These are phyloP conservation scores for Pulveroboletus frians DNA, from an alignment of 768 basidiomycete species.

Conservation along the genomic window DNA sequence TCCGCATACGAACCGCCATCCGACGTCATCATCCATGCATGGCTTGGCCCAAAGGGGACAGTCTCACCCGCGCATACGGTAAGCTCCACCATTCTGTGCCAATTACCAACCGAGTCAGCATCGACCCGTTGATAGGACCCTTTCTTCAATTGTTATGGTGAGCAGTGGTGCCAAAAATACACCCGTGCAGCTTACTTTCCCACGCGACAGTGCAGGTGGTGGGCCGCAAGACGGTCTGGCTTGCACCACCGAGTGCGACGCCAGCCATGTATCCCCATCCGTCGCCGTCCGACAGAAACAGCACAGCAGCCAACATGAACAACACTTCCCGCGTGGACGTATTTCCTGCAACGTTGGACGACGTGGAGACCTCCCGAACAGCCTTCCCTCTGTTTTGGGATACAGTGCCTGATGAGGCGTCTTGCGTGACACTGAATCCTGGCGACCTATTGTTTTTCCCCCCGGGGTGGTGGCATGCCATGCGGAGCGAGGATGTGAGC, in stretches of 20 bases:
- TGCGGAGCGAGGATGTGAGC: conserved; percentile 77
- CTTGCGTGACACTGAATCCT: conserved; percentile 59
- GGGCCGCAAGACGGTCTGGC: conserved; percentile 87
- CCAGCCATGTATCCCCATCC: conserved; percentile 57
- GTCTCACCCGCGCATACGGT: conserved; percentile 87
- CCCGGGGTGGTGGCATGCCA: conserved; percentile 92
- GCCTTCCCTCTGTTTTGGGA: conserved; percentile 50
- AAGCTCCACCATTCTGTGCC: conserved; percentile 32
- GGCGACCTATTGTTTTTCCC: conserved; percentile 90
- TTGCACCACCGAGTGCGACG: conserved; percentile 65
- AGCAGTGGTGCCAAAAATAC: conserved; percentile 10
- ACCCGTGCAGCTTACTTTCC: conserved; percentile 5
- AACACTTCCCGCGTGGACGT: conserved; percentile 87
- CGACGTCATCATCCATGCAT: conserved; percentile 68
- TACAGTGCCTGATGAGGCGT: conserved; percentile 54
- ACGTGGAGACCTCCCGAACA: conserved; percentile 16
- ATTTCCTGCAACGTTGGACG: conserved; percentile 38
- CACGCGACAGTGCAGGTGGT: conserved; percentile 69
- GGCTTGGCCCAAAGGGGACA: conserved; percentile 78
- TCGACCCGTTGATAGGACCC: conserved; percentile 61
- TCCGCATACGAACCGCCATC: conserved; percentile 58
- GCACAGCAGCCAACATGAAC: conserved; percentile 45
- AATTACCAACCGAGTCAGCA: neutral
- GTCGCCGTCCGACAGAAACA: conserved; percentile 18
- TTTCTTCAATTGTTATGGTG: conserved; percentile 88